These are phyloP conservation scores for Kwoniella sp. DNA, from an alignment of 768 basidiomycete species.

Conservation along the genomic window DNA sequence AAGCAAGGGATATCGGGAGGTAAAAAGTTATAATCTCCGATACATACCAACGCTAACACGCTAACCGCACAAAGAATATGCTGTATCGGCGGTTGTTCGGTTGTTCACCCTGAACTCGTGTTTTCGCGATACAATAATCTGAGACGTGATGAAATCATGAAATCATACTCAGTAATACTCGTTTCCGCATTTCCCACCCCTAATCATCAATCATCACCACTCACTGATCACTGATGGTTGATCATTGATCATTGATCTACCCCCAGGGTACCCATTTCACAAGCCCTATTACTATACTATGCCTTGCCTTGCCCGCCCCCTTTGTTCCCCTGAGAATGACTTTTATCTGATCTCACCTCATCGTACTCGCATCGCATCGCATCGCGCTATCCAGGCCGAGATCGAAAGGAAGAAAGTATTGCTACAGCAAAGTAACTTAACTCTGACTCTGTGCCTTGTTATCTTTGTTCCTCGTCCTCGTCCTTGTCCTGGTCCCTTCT, in stretches of 20 bases:
- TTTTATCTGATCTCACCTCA: too few species aligned
- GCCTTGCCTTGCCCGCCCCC: too few species aligned
- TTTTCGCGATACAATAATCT: not conserved
- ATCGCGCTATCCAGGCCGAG: not conserved
- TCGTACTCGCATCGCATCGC: not conserved
- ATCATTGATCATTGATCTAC: not conserved
- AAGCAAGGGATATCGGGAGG: not conserved
- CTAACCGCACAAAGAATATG: not conserved
- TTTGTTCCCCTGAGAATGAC: not conserved
- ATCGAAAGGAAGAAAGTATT: too few species aligned
- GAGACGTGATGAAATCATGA: not conserved
- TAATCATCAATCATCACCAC: too few species aligned
- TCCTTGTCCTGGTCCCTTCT: not conserved
- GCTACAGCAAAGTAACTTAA: too few species aligned
- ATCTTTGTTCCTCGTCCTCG: not conserved
- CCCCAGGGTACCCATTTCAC: not conserved
- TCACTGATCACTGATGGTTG: too few species aligned
- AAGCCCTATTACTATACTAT: too few species aligned
- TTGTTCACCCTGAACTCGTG: conserved; percentile 1
- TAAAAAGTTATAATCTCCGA: not conserved
- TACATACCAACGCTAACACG: not conserved
- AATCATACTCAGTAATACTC: conserved; percentile 1
- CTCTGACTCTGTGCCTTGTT: not conserved
- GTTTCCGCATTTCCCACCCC: not conserved
- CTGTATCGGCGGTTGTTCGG: not conserved